phyloP scores from a whole-genome alignment of 768 basidiomycete species.

The Mycena chlorophos region DNA sequence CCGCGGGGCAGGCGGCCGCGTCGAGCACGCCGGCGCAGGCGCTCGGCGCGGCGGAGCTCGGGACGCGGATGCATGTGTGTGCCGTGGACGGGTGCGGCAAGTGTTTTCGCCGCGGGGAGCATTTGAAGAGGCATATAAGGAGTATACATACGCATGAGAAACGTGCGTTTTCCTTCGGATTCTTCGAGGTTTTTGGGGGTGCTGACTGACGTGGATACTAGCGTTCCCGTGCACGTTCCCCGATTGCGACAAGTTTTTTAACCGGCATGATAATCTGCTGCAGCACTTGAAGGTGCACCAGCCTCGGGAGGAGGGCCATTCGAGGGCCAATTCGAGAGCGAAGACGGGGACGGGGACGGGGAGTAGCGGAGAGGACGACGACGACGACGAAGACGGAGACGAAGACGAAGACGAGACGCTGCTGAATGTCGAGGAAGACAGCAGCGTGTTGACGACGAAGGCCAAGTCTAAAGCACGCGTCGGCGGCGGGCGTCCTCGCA shows the following conservation, averaged over 20 bases:
- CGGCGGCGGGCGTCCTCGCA: too few relatives aligned
- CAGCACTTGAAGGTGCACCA: constrained; percentile 75
- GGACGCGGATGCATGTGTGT: not conserved
- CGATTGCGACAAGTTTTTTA: constrained; percentile 71
- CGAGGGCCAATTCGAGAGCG: not conserved
- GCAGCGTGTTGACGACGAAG: too few relatives aligned
- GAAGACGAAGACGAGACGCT: not conserved
- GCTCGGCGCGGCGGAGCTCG: not conserved
- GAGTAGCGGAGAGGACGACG: constrained; percentile 7
- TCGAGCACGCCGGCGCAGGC: not conserved
- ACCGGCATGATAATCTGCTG: constrained; percentile 76
- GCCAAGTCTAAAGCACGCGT: too few relatives aligned
- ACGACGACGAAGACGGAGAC: not conserved
- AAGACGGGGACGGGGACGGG: not conserved
- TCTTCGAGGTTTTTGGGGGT: too few relatives aligned
- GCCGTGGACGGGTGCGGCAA: constrained; percentile 41
- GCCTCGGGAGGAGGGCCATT: not conserved
- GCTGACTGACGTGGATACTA: constrained; percentile 27
- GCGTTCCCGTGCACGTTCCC: constrained; percentile 73
- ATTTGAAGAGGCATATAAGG: constrained; percentile 56
- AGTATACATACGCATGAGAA: constrained; percentile 60
- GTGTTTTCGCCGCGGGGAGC: constrained; percentile 54
- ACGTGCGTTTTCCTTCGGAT: constrained; percentile 38
- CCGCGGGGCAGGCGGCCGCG: not conserved
- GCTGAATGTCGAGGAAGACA: not conserved